Evolutionary conservation across 2,329 filamentous ascomycete genomes (phyloP).

Genomic region (Diaporthe caulivora): DNA sequence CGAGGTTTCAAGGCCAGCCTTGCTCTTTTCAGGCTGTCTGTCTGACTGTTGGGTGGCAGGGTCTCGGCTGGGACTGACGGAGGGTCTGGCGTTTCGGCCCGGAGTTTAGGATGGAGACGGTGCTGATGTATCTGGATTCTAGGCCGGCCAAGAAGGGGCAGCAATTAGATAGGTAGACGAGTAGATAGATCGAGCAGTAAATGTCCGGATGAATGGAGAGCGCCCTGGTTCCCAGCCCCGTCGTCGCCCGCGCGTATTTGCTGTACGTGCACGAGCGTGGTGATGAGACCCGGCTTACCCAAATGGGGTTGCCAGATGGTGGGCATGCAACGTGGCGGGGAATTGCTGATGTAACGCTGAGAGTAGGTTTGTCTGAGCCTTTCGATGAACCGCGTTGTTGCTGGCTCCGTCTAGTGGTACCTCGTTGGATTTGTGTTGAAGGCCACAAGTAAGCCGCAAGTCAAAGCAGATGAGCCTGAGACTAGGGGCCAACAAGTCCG

Average conservation of each 20-base stretch:
- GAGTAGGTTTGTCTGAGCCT: background rate
- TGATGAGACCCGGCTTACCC: conserved; percentile 26
- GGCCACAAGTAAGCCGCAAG: background rate
- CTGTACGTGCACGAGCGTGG: conserved; percentile 5
- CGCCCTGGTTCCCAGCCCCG: conserved; percentile 3
- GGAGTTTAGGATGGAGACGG: background rate
- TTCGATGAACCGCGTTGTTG: background rate
- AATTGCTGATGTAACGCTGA: background rate
- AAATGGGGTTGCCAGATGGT: conserved; percentile 5
- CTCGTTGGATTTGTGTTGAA: background rate
- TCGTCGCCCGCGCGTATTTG: conserved; percentile 10
- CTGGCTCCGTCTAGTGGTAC: background rate
- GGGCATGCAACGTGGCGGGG: conserved; percentile 2
- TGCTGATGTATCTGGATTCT: conserved; percentile 10
- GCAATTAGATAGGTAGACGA: background rate
- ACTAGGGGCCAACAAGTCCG: no score
- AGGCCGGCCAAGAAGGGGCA: background rate
- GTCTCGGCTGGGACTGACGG: background rate
- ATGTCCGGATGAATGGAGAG: conserved; percentile 15
- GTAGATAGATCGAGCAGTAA: background rate
- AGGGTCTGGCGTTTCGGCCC: conserved; percentile 14
- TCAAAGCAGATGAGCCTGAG: background rate
- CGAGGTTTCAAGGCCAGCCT: conserved; percentile 10
- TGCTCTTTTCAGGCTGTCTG: background rate
- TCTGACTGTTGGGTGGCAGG: background rate